Conservation (phyloP, 192 early-diverging fungal species). For the Coemansia sp. region DNA sequence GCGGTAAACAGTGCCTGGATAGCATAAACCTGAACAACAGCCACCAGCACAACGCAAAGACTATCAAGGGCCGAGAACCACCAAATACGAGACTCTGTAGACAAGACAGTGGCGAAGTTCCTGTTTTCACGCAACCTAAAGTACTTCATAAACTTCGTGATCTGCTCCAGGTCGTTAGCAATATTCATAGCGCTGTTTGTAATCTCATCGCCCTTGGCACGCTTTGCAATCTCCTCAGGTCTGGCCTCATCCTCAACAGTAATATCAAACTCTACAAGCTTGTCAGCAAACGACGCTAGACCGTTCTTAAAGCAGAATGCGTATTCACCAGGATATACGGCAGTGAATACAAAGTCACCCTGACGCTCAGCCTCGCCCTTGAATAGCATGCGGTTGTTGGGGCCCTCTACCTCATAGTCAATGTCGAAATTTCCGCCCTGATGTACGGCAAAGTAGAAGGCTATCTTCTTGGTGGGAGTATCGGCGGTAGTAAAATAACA, state of each 20-base stretch:
- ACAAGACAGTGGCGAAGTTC: conserved; percentile 85
- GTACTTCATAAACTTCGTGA: conserved; percentile 82
- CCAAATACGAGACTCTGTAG: conserved; percentile 83
- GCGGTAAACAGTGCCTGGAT: conserved; percentile 89
- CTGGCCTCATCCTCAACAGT: conserved; percentile 84
- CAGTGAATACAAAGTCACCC: conserved; percentile 92
- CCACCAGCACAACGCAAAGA: conserved; percentile 76
- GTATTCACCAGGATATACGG: conserved; percentile 85
- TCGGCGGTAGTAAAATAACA: conserved; percentile 89
- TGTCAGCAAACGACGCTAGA: conserved; percentile 92
- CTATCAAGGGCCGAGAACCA: conserved; percentile 88
- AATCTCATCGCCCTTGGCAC: conserved; percentile 60
- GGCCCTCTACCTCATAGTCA: conserved; percentile 85
- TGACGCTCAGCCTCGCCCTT: conserved; percentile 85
- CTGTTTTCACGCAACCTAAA: conserved; percentile 89
- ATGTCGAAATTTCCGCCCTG: conserved; percentile 95
- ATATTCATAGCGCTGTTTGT: conserved; percentile 62
- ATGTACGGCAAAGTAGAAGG: conserved; percentile 98
- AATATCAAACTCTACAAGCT: conserved; percentile 94
- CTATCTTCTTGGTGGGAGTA: conserved; percentile 82
- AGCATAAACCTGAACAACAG: conserved; percentile 89
- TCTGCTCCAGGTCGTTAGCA: conserved; percentile 62
- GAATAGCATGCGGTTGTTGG: conserved; percentile 67
- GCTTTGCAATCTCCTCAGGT: conserved; percentile 57
- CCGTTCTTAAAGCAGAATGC: conserved; percentile 96